A percentile compares a stretch with the other conserved stretches of the same genome.
phyloP scores from a whole-genome alignment of 192 early-diverging fungal species.

The Linderina pennispora region DNA sequence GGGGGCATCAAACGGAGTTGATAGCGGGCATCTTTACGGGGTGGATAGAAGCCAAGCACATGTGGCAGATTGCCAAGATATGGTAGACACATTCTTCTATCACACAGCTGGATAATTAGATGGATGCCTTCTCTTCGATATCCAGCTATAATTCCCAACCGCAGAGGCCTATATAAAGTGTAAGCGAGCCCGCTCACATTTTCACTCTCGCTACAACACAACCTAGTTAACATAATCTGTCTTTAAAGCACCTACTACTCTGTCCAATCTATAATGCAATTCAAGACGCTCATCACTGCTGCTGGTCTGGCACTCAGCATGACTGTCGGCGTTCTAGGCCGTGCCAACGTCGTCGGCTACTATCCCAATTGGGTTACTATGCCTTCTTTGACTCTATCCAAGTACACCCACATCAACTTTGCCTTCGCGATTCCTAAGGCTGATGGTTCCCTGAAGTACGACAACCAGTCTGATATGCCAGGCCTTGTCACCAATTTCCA shows the following conservation, averaged over 20 bases:
- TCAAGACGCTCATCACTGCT: constrained; percentile 4
- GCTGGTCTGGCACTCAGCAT: constrained; percentile 4
- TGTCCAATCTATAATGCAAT: constrained; percentile 1
- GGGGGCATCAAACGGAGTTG: too few species aligned
- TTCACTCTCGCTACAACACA: too few species aligned
- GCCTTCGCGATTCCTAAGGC: constrained; percentile 43
- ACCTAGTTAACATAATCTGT: not conserved
- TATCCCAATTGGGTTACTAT: constrained; percentile 28
- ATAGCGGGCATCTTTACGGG: too few species aligned
- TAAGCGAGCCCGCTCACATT: too few species aligned
- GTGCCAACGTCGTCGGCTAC: constrained; percentile 21
- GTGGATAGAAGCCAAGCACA: too few species aligned
- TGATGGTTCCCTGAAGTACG: constrained; percentile 11
- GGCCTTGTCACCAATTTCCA: constrained; percentile 8
- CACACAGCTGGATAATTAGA: too few species aligned
- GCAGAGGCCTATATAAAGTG: too few species aligned
- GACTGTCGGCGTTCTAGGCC: constrained; percentile 3
- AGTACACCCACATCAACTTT: constrained; percentile 54
- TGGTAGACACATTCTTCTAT: too few species aligned
- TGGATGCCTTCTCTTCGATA: not conserved
- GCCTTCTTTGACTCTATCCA: constrained; percentile 12
- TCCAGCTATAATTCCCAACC: not conserved
- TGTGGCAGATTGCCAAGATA: too few species aligned
- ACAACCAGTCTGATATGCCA: constrained; percentile 7
- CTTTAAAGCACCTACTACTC: not conserved